These are phyloP conservation scores for Wolfiporia cocos DNA, from an alignment of 1,284 basidiomycete genomes.

Conservation along the genomic window DNA sequence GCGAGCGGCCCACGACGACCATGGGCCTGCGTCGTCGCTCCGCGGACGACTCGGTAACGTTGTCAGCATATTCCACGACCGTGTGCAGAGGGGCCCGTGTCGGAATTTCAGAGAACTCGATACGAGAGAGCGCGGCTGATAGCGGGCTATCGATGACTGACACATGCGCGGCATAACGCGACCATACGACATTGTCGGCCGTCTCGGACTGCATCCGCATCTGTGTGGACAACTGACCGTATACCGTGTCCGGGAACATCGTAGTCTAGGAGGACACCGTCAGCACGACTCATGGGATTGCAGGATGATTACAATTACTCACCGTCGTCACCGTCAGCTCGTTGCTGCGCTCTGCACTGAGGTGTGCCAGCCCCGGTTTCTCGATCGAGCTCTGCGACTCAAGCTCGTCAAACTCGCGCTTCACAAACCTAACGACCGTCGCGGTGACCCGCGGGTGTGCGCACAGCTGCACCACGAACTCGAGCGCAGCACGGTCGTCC, in stretches of 20 bases:
- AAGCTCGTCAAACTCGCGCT: conserved; percentile 33
- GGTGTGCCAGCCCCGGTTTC: conserved; percentile 21
- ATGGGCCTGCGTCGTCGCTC: conserved; percentile 38
- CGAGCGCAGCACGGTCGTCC: conserved; percentile 59
- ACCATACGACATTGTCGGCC: conserved; percentile 35
- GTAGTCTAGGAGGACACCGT: conserved; percentile 19
- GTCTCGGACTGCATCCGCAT: conserved; percentile 39
- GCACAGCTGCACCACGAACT: conserved; percentile 57
- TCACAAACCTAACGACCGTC: conserved; percentile 57
- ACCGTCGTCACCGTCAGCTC: conserved; percentile 31
- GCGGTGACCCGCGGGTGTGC: conserved; percentile 41
- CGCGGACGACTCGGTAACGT: conserved; percentile 16
- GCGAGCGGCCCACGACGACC: conserved; percentile 64
- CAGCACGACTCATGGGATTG: neutral
- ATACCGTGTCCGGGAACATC: conserved; percentile 39
- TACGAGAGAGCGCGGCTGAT: conserved; percentile 36
- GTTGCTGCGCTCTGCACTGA: conserved; percentile 24
- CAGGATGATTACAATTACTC: conserved; percentile 1
- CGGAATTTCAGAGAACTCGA: conserved; percentile 48
- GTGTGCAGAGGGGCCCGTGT: conserved; percentile 52
- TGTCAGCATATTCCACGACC: conserved; percentile 30
- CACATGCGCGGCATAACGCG: conserved; percentile 33
- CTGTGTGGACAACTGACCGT: conserved; percentile 34
- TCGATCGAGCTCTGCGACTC: conserved; percentile 15
- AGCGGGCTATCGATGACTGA: conserved; percentile 20